A percentile compares a stretch with the other conserved stretches of the same genome.
Conservation (phyloP, 148 eudicot species). For the Pharnaceum exiguum region DNA sequence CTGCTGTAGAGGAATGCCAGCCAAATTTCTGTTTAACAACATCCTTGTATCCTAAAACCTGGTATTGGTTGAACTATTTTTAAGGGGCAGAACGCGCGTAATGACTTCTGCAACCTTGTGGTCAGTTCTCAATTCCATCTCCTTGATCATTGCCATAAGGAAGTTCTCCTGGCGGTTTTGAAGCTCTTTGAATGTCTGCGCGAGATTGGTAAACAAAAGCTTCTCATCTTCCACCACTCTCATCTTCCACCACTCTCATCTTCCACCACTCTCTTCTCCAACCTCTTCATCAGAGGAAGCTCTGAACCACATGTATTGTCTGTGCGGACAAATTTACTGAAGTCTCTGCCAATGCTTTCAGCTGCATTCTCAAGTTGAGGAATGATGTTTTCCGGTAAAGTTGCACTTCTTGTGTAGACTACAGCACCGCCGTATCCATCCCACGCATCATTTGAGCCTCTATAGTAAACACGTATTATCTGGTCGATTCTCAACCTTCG, state of each 20-base stretch:
- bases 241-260: constrained; percentile 74
- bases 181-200: constrained; percentile 72
- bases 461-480: constrained; percentile 91
- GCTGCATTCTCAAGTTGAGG: constrained; percentile 77
- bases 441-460: constrained; percentile 96
- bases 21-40: not conserved
- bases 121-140: constrained; percentile 66
- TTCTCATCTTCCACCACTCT: constrained; percentile 75
- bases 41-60: constrained; percentile 4
- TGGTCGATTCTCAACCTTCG: constrained; percentile 68
- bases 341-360: constrained; percentile 71
- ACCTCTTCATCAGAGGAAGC: constrained; percentile 85
- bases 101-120: constrained; percentile 81
- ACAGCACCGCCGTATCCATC: constrained; percentile 97
- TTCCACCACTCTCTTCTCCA: constrained; percentile 87
- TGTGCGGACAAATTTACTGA: constrained; percentile 62
- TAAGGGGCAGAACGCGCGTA: constrained; percentile 68
- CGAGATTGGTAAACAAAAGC: constrained; percentile 55
- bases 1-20: no score
- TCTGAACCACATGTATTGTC: constrained; percentile 93
- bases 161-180: constrained; percentile 69
- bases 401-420: constrained; percentile 79
- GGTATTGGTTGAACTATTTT: constrained; percentile 60
- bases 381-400: constrained; percentile 67
- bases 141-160: constrained; percentile 62